Evolutionary conservation across 2,329 filamentous ascomycete genomes (phyloP).

Genomic region (Tolypocladium sp.): DNA sequence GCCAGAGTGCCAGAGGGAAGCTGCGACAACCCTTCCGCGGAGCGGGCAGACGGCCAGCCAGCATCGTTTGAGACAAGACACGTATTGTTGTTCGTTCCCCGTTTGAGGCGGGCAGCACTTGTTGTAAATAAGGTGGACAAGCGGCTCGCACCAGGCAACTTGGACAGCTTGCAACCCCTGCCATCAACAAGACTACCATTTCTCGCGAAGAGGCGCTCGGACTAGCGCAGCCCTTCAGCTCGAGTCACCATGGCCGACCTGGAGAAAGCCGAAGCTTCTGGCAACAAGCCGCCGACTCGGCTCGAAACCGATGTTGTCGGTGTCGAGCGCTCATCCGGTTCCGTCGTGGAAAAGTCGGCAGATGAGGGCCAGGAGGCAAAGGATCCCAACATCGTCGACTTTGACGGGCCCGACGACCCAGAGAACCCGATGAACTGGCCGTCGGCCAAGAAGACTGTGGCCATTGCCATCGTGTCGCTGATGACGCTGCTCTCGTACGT

Average conservation of each 20-base stretch:
- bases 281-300: not conserved
- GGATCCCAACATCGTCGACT: not conserved
- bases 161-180: not conserved
- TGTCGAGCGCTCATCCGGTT: not conserved
- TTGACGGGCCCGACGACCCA: not conserved
- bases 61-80: not conserved
- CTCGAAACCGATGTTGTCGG: not conserved
- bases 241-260: not conserved
- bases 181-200: not conserved
- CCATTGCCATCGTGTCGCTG: not conserved
- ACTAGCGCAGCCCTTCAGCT: not conserved
- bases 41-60: not conserved
- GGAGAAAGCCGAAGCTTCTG: not conserved
- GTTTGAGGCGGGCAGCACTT: not conserved
- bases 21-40: not conserved
- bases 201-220: not conserved
- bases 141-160: not conserved
- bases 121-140: not conserved
- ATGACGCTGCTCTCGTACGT: not conserved
- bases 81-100: not conserved
- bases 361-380: not conserved
- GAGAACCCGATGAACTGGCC: not conserved
- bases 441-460: not conserved
- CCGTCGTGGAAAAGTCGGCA: not conserved
- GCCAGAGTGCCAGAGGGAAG: not conserved